A percentile compares a stretch with the other conserved stretches of the same genome.
Conservation (phyloP, 2,329 filamentous ascomycete species). For the Alternaria arbusti region DNA sequence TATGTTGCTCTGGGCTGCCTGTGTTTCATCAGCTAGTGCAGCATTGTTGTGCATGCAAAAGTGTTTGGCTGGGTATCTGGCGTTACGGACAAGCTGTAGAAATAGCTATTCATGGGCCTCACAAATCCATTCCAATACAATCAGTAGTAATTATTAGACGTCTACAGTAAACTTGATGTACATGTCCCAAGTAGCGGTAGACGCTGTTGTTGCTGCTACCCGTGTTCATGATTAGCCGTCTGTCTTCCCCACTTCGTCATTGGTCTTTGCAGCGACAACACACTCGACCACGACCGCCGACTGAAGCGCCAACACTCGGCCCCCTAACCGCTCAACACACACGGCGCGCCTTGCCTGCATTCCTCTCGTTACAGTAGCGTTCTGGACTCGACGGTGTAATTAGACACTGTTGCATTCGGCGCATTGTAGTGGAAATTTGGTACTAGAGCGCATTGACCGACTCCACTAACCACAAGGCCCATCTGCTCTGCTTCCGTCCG, state of each 20-base stretch:
- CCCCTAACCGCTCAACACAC: conserved; percentile 29
- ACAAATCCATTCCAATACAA: background rate
- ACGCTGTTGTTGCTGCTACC: conserved; percentile 13
- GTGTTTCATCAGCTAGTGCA: conserved; percentile 87
- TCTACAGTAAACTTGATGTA: conserved; percentile 1
- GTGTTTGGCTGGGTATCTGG: conserved; percentile 12
- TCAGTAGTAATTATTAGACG: background rate
- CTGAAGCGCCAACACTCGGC: conserved; percentile 34
- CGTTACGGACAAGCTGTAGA: conserved; percentile 7
- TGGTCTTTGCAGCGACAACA: conserved; percentile 35
- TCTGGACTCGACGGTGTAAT: conserved; percentile 23
- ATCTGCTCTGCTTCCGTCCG: conserved; percentile 6
- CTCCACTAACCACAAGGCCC: conserved; percentile 23
- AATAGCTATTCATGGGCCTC: background rate
- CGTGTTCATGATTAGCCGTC: conserved; percentile 25
- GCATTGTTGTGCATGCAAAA: conserved; percentile 5
- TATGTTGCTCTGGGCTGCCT: conserved; percentile 92
- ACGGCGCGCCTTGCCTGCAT: conserved; percentile 21
- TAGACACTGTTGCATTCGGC: conserved; percentile 22
- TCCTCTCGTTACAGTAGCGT: conserved; percentile 23
- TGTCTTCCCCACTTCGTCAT: conserved; percentile 37
- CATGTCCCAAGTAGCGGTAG: conserved; percentile 9
- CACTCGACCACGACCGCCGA: conserved; percentile 25
- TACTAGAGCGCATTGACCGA: conserved; percentile 40
- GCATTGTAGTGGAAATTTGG: conserved; percentile 30